phyloP scores from a whole-genome alignment of 495 filamentous ascomycete genomes.

The Penicillium pulvis region DNA sequence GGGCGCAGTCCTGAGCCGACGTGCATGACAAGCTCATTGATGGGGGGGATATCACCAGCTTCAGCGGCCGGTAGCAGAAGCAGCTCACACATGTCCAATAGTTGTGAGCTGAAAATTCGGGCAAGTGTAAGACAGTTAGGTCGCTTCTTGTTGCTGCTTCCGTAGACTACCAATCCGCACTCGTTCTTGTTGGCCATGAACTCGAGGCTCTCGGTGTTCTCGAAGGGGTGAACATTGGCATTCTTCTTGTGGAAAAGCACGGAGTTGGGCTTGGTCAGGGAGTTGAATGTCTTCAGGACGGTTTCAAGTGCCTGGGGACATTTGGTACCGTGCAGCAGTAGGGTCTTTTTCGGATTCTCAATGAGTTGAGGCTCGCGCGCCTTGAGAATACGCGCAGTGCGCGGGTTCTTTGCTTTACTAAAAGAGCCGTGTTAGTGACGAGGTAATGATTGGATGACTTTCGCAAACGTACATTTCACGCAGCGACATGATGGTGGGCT shows the following conservation, averaged over 20 bases:
- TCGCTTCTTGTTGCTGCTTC: slow-evolving; percentile 85
- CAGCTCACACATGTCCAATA: slow-evolving; percentile 93
- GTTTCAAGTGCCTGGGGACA: slow-evolving; percentile 77
- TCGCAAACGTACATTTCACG: slow-evolving; percentile 40
- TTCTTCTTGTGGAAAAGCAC: slow-evolving; percentile 97
- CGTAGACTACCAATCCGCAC: slow-evolving; percentile 76
- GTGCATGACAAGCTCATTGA: slow-evolving; percentile 79
- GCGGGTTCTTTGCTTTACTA: slow-evolving; percentile 90
- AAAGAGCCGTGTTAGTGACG: not conserved
- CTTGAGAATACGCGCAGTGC: slow-evolving; percentile 90
- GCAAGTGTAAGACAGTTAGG: slow-evolving; percentile 85
- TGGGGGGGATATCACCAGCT: slow-evolving; percentile 63
- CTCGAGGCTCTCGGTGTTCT: slow-evolving; percentile 80
- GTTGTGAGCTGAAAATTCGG: slow-evolving; percentile 77
- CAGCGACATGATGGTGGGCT: slow-evolving; percentile 27
- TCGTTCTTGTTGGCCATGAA: slow-evolving; percentile 98
- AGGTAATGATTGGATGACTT: not conserved
- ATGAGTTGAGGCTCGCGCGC: slow-evolving; percentile 83
- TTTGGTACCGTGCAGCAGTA: slow-evolving; percentile 82
- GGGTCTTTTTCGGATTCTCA: slow-evolving; percentile 84
- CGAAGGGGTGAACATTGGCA: slow-evolving; percentile 82
- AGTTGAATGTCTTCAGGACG: slow-evolving; percentile 77
- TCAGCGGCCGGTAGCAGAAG: slow-evolving; percentile 70
- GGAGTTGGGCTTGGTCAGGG: slow-evolving; percentile 74
- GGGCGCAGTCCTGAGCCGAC: slow-evolving; percentile 76